Percentiles rank a stretch among this genome's conserved stretches.
These are phyloP conservation scores for Phalaenopsis equestris DNA, from an alignment of 106 monocot genomes.

Conservation along the genomic window DNA sequence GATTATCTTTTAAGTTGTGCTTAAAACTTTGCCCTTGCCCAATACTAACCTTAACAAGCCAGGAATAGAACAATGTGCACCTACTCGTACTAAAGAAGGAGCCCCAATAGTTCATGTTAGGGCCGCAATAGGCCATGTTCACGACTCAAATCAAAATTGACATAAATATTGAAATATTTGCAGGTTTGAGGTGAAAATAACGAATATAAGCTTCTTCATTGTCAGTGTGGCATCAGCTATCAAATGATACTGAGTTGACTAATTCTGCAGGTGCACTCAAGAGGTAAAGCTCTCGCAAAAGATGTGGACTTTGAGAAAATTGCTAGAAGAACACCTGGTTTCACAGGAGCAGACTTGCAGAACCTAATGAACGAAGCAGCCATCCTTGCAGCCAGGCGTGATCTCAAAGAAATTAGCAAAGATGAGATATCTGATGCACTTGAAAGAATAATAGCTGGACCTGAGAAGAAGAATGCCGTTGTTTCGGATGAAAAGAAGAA, in stretches of 20 bases:
- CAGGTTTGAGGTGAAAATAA: background rate
- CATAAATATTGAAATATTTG: background rate
- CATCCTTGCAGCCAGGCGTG: conserved; percentile 90
- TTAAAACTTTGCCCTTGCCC: too few relatives aligned
- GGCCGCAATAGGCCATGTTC: background rate
- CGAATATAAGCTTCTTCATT: background rate
- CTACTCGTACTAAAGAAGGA: too few relatives aligned
- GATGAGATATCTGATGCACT: conserved; percentile 98
- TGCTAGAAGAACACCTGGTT: conserved; percentile 93
- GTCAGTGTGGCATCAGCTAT: background rate
- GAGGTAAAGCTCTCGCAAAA: conserved; percentile 93
- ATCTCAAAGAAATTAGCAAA: conserved; percentile 98
- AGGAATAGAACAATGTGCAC: too few relatives aligned
- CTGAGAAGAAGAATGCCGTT: conserved; percentile 99
- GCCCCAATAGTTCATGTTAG: background rate
- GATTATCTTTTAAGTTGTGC: too few relatives aligned
- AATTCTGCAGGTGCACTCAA: conserved; percentile 70
- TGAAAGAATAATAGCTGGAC: conserved; percentile 98
- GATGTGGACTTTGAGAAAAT: conserved; percentile 99
- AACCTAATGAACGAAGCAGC: conserved; percentile 99
- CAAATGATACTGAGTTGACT: background rate
- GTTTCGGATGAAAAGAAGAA: conserved; percentile 95
- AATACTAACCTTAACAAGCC: too few relatives aligned
- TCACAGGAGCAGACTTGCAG: conserved; percentile 96
- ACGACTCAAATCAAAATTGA: background rate